Evolutionary conservation across 2,329 filamentous ascomycete genomes (phyloP), one percentile per base, ranked within the genome.

Genomic region (Zarea fungicola): DNA sequence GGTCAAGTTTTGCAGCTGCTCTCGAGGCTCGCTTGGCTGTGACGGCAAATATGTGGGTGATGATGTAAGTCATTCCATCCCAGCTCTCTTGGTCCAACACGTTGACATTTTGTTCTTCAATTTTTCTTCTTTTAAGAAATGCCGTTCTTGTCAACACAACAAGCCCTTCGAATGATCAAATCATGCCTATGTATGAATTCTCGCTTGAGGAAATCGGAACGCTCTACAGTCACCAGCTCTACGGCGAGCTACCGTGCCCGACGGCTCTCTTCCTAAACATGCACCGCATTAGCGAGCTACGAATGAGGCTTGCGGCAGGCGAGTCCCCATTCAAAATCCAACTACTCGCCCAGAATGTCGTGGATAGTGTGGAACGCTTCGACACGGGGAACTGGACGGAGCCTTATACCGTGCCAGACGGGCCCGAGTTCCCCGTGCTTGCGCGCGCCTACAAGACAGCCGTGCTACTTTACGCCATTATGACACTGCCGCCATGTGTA

Each of bases 121-220:
- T 11, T 13, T 10, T 18, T 8, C 26, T 6, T 22, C 25, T 42
- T 13, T 2, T 18, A 14, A 45, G 42, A 18, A 45, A 45, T 23
- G 32, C 42, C 22, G 23, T 45, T 4, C 22, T 45, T 22, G 42
- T 45, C 31, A 45, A 36, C 16, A 28, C 42, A 8, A 45, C 42
- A 35, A 45, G 42, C 23, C 42, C 42, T 4, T 13, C 42, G 4
- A 14, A 36, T 11, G 18, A 45, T 18, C 42, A 45, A 7, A 45
- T 45, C 32, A 45, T 45, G 42, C 31, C 32, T 3, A 22, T 36
- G 5, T 45, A 45, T 11, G 42, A 45, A 14, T 45, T 45, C n/a
- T 19, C 31, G 1, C 42, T 37, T 11, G 31, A 45, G 6, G 42
- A 45, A 11, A 36, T 45, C 19, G n/a, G 21, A 11, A 6, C 16